These are phyloP conservation scores for Fusarium austroafricanum DNA, from an alignment of 2,329 filamentous ascomycete genomes.

Conservation along the genomic window DNA sequence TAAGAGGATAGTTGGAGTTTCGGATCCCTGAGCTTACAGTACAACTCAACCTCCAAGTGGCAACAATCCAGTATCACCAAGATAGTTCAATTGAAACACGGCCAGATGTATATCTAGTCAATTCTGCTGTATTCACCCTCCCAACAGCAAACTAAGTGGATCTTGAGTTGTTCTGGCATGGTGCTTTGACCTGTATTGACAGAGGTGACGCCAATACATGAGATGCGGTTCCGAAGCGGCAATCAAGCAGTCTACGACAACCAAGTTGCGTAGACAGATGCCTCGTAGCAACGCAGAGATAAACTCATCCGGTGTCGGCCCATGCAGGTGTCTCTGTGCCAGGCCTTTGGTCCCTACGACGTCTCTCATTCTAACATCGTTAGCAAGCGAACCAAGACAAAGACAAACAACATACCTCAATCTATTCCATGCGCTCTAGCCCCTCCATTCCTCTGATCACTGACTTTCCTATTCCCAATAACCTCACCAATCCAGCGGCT, in stretches of 20 bases:
- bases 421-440: background rate
- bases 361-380: background rate
- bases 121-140: background rate
- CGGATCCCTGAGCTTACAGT: background rate
- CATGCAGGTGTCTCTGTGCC: background rate
- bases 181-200: background rate
- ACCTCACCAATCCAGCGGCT: slow-evolving; percentile 55
- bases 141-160: background rate
- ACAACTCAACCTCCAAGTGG: background rate
- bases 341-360: background rate
- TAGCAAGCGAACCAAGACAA: background rate
- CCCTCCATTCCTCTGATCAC: background rate
- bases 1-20: slow-evolving; percentile 1
- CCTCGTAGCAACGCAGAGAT: background rate
- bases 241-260: background rate
- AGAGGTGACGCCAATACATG: background rate
- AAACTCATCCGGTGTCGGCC: background rate
- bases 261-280: background rate
- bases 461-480: background rate
- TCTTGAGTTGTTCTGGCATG: background rate
- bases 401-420: slow-evolving; percentile 4
- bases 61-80: background rate
- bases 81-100: slow-evolving; percentile 3
- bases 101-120: background rate
- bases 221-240: background rate